Conservation (phyloP, 139 green algal genomes). For the Volvox reticuliferus region DNA sequence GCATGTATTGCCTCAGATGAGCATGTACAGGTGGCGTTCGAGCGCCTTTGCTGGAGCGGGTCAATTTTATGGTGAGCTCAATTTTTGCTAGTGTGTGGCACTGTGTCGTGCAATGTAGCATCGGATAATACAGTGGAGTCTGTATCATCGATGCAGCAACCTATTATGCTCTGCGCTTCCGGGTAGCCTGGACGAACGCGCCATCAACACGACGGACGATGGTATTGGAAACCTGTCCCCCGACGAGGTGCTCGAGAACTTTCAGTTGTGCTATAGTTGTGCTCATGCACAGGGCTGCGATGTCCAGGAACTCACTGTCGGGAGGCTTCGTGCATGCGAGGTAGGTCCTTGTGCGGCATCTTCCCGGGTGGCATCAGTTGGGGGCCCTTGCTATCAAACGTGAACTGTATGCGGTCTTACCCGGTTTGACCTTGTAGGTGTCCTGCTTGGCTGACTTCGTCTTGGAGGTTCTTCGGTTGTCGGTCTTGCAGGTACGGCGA, state of each 20-base stretch:
- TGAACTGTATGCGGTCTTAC: too few relatives aligned
- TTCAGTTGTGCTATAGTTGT: slow-evolving; percentile 11
- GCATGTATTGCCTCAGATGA: neutral
- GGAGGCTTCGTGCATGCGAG: neutral
- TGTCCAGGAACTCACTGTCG: neutral
- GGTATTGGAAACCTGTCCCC: neutral
- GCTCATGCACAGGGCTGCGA: slow-evolving; percentile 36
- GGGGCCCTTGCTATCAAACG: too few relatives aligned
- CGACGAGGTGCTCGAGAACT: slow-evolving; percentile 25
- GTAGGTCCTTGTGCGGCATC: neutral
- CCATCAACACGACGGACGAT: slow-evolving; percentile 19
- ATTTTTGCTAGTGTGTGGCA: neutral
- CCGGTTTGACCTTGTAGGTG: neutral
- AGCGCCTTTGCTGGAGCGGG: slow-evolving; percentile 4
- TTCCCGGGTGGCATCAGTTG: too few relatives aligned
- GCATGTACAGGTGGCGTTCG: neutral
- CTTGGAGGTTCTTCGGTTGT: slow-evolving; percentile 5
- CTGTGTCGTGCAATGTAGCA: neutral
- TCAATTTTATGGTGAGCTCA: neutral
- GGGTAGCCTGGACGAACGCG: slow-evolving; percentile 36
- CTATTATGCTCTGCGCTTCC: slow-evolving; percentile 9
- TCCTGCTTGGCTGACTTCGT: neutral
- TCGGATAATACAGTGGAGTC: neutral
- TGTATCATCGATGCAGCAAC: slow-evolving; percentile 17
- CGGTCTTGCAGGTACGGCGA: slow-evolving; percentile 12